Conservation (phyloP, 306 rosid genomes). For the Astragalus membranaceus region DNA sequence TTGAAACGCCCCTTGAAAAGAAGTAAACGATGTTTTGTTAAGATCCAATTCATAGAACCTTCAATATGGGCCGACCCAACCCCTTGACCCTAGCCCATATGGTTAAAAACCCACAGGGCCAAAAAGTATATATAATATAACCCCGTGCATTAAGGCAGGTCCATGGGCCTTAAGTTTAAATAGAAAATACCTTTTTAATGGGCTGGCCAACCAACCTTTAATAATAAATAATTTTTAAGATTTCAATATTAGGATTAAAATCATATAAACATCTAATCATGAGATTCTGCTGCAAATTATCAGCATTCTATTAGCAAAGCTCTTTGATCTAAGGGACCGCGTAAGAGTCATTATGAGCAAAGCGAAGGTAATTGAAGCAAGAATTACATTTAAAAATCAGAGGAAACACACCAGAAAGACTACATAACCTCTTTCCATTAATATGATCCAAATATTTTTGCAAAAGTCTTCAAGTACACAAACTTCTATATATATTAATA, state of each 20-base stretch:
- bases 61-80: not conserved
- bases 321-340: not conserved
- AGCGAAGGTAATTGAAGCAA: constrained; percentile 1
- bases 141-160: not conserved
- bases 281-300: not conserved
- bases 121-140: not conserved
- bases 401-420: not conserved
- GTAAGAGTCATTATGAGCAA: not conserved
- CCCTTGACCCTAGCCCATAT: not conserved
- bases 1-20: not conserved
- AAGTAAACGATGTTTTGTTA: not conserved
- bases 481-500: constrained; percentile 20
- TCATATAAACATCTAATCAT: not conserved
- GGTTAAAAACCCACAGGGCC: not conserved
- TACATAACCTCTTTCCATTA: constrained; percentile 87
- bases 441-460: constrained; percentile 90
- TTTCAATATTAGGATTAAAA: not conserved
- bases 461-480: constrained; percentile 90
- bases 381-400: not conserved
- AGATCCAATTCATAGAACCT: not conserved
- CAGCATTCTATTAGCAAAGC: not conserved
- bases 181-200: not conserved
- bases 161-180: not conserved
- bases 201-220: not conserved
- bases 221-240: not conserved